These are phyloP conservation scores for Amylocarpus encephaloides DNA, from an alignment of 2,329 filamentous ascomycete genomes.

Conservation along the genomic window DNA sequence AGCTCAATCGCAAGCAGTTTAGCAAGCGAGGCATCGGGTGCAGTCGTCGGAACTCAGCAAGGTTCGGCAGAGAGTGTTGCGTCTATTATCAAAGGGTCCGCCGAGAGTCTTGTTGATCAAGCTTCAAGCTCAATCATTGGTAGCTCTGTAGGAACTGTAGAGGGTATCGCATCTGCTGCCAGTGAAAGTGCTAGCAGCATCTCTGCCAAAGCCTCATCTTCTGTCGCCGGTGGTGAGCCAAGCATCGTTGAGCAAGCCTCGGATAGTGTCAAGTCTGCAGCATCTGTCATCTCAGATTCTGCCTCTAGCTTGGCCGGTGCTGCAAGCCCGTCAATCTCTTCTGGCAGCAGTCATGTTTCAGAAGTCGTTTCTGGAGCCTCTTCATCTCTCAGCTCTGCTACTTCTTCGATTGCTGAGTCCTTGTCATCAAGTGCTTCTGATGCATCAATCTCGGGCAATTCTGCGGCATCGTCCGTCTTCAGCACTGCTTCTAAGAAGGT, in stretches of 20 bases:
- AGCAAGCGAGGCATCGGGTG: slow-evolving; percentile 20
- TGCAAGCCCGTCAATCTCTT: slow-evolving; percentile 21
- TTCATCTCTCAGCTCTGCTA: slow-evolving; percentile 23
- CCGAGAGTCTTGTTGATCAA: slow-evolving; percentile 24
- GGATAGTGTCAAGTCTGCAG: slow-evolving; percentile 22
- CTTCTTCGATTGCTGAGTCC: slow-evolving; percentile 30
- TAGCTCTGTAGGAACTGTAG: slow-evolving; percentile 23
- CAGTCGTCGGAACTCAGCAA: slow-evolving; percentile 22
- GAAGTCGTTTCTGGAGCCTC: slow-evolving; percentile 19
- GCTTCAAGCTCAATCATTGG: slow-evolving; percentile 27
- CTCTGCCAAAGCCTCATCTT: slow-evolving; percentile 22
- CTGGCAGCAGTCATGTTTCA: slow-evolving; percentile 14
- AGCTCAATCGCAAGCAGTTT: slow-evolving; percentile 15
- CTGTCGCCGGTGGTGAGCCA: slow-evolving; percentile 22
- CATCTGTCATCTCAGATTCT: slow-evolving; percentile 23
- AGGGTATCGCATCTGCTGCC: slow-evolving; percentile 22
- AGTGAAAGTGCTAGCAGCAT: slow-evolving; percentile 21
- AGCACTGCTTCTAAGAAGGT: slow-evolving; percentile 41
- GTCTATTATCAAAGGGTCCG: slow-evolving; percentile 28
- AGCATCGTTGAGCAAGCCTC: slow-evolving; percentile 27
- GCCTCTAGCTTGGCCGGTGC: slow-evolving; percentile 21
- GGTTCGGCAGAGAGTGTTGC: slow-evolving; percentile 31
- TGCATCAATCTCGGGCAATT: slow-evolving; percentile 22
- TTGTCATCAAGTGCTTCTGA: slow-evolving; percentile 30
- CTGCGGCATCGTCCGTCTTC: slow-evolving; percentile 22